Evolutionary conservation across 768 basidiomycete species (phyloP).

Genomic region (Agrocybe chaxingu): DNA sequence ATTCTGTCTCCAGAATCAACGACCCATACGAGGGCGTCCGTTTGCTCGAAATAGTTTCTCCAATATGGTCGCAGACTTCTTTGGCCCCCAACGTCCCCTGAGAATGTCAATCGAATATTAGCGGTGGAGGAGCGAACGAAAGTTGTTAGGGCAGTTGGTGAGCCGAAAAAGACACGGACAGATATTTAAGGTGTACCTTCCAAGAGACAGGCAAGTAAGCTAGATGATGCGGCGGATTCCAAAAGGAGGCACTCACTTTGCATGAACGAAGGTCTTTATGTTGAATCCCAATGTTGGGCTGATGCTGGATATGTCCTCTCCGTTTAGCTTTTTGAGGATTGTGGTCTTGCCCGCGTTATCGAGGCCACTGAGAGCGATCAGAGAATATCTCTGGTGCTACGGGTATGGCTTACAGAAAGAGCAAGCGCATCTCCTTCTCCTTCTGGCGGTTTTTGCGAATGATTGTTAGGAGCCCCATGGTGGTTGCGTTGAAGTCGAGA

Average conservation of each 20-base stretch:
- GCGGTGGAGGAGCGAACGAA: conserved; percentile 14
- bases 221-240: conserved; percentile 17
- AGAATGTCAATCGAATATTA: conserved; percentile 16
- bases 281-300: conserved; percentile 98
- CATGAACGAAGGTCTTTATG: conserved; percentile 93
- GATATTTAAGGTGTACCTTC: conserved; percentile 76
- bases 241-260: conserved; percentile 59
- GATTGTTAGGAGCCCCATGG: conserved; percentile 93
- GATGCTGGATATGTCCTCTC: conserved; percentile 83
- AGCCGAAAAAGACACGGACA: conserved; percentile 42
- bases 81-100: conserved; percentile 99
- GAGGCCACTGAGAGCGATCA: conserved; percentile 62
- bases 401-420: conserved; percentile 72
- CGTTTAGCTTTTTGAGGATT: conserved; percentile 91
- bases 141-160: conserved; percentile 3
- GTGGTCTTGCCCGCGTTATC: conserved; percentile 99
- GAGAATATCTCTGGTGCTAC: conserved; percentile 2
- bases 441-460: conserved; percentile 95
- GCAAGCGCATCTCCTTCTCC: conserved; percentile 93
- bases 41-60: conserved; percentile 99
- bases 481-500: not conserved
- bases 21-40: conserved; percentile 98
- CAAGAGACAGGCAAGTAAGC: conserved; percentile 11
- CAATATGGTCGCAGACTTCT: conserved; percentile 95
- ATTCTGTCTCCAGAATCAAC: conserved; percentile 93